phyloP scores from a whole-genome alignment of 129 eudicot species.

The Mikania micrantha region DNA sequence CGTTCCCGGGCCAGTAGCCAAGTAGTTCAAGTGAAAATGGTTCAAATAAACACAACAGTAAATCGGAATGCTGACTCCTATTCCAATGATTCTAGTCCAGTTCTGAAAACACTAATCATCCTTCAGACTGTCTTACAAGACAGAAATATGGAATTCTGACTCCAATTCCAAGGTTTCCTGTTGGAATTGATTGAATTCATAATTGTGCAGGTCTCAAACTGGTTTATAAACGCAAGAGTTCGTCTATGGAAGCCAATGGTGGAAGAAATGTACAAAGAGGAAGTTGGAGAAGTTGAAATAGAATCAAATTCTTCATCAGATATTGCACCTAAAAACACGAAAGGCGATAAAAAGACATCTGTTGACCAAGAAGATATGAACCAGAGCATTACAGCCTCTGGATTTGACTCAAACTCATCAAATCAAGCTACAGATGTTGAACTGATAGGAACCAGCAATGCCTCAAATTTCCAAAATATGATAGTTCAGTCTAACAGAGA shows the following conservation, averaged over 20 bases:
- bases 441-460: slow-evolving; percentile 32
- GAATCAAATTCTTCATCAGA: slow-evolving; percentile 60
- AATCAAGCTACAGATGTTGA: slow-evolving; percentile 34
- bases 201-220: slow-evolving; percentile 64
- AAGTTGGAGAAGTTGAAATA: slow-evolving; percentile 51
- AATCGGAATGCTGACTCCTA: too few relatives aligned
- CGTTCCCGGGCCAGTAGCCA: too few relatives aligned
- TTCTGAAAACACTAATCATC: too few relatives aligned
- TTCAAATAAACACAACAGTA: too few relatives aligned
- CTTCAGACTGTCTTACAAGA: not conserved
- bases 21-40: too few relatives aligned
- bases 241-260: slow-evolving; percentile 94
- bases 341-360: slow-evolving; percentile 24
- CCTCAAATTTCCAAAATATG: slow-evolving; percentile 20
- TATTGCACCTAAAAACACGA: slow-evolving; percentile 20
- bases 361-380: slow-evolving; percentile 38
- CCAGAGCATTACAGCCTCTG: slow-evolving; percentile 37
- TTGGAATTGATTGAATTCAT: slow-evolving; percentile 6
- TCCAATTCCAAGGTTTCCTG: not conserved
- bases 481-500: slow-evolving; percentile 29
- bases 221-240: slow-evolving; percentile 89
- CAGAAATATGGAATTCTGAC: not conserved
- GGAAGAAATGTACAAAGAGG: slow-evolving; percentile 93
- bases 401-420: slow-evolving; percentile 32
- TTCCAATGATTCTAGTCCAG: too few relatives aligned